These are phyloP conservation scores for Vitis hybrid DNA, from an alignment of 177 flowering plant genomes.

Conservation along the genomic window DNA sequence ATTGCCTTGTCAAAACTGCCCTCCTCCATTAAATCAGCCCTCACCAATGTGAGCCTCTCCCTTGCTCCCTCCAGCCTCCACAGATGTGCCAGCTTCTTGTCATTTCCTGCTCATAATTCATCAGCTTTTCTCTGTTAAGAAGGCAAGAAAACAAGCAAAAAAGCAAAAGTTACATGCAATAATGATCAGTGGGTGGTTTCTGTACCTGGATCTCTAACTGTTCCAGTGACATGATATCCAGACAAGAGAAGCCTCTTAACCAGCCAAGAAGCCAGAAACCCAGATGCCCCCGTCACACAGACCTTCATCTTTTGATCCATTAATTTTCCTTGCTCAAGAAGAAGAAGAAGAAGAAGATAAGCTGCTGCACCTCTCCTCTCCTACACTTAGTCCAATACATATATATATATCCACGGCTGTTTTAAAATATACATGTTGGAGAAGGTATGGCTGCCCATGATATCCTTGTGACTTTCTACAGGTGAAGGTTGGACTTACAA, in stretches of 20 bases:
- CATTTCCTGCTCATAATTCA: constrained; percentile 40
- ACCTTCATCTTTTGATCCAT: constrained; percentile 51
- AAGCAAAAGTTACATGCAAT: not conserved
- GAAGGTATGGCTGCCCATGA: too few relatives aligned
- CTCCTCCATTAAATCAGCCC: constrained; percentile 71
- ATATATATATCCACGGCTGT: too few relatives aligned
- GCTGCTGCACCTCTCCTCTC: too few relatives aligned
- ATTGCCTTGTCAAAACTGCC: constrained; percentile 89
- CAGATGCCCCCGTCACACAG: constrained; percentile 94
- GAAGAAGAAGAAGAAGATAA: not conserved
- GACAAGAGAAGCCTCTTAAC: constrained; percentile 55
- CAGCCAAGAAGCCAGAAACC: constrained; percentile 83
- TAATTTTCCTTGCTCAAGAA: constrained; percentile 4
- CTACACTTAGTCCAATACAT: too few relatives aligned
- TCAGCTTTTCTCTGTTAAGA: not conserved
- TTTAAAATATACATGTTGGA: too few relatives aligned
- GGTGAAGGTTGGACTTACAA: too few relatives aligned
- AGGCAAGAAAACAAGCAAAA: not conserved
- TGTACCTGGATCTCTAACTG: constrained; percentile 80
- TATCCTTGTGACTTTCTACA: too few relatives aligned
- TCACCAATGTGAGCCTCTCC: constrained; percentile 72
- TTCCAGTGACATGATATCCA: constrained; percentile 71
- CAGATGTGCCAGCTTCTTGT: constrained; percentile 64
- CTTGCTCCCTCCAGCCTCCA: constrained; percentile 85
- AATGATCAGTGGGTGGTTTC: not conserved